Percentiles rank a stretch among this genome's conserved stretches.
These are phyloP conservation scores for Elasticomyces elasticus DNA, from an alignment of 495 filamentous ascomycete genomes.

Conservation along the genomic window DNA sequence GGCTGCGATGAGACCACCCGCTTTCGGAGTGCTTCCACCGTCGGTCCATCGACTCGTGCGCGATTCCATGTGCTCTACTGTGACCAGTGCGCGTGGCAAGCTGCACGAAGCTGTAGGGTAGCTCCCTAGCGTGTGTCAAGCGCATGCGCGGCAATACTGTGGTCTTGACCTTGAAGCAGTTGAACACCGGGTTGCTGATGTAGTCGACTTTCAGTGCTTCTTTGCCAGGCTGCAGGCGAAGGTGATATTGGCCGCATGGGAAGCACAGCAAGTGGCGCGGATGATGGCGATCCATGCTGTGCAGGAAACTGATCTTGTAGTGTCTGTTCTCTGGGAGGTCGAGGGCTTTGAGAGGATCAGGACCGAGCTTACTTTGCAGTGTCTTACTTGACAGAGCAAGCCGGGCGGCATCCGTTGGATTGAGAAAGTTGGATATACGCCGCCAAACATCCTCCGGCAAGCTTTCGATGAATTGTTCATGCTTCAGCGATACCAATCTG, in stretches of 20 bases:
- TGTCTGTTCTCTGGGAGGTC: conserved; percentile 32
- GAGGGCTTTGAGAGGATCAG: conserved; percentile 29
- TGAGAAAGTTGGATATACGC: conserved; percentile 33
- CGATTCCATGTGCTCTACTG: conserved; percentile 38
- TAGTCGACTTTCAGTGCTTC: conserved; percentile 42
- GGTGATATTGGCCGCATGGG: conserved; percentile 44
- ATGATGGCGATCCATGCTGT: conserved; percentile 35
- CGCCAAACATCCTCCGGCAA: conserved; percentile 39
- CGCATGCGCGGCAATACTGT: conserved; percentile 39
- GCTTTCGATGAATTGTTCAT: conserved; percentile 36
- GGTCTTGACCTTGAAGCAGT: conserved; percentile 40
- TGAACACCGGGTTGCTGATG: conserved; percentile 43
- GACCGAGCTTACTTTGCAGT: conserved; percentile 36
- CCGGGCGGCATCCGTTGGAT: conserved; percentile 37
- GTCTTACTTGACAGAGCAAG: conserved; percentile 41
- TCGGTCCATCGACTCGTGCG: conserved; percentile 33
- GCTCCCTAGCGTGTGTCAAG: conserved; percentile 41
- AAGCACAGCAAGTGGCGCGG: conserved; percentile 49
- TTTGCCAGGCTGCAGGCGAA: conserved; percentile 38
- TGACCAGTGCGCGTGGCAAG: conserved; percentile 39
- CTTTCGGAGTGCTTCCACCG: conserved; percentile 39
- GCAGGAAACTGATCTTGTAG: conserved; percentile 40
- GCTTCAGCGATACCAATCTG: background rate
- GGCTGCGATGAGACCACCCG: conserved; percentile 41
- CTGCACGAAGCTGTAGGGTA: conserved; percentile 48